Percentiles rank a stretch among this genome's conserved stretches.
phyloP scores from a whole-genome alignment of 1,284 basidiomycete genomes.

The Tilletia indica region DNA sequence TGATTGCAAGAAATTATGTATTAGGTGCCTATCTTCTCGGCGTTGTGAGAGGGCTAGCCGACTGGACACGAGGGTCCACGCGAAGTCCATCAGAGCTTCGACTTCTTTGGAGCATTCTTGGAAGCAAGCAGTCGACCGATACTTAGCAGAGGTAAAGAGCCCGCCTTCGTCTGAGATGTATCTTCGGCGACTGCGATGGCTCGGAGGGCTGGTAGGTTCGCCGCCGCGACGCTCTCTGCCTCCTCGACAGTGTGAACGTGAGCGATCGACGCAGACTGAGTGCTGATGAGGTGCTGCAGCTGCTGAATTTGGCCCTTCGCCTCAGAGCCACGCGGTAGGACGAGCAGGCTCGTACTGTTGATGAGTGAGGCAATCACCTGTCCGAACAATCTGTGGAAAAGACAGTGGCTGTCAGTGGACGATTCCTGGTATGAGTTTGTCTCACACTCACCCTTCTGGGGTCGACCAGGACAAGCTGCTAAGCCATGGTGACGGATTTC shows the following conservation, averaged over 20 bases:
- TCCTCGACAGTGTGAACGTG: neutral
- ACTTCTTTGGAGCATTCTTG: neutral
- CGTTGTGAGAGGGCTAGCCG: too few relatives aligned
- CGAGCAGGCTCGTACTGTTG: neutral
- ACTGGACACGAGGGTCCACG: too few relatives aligned
- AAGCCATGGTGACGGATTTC: neutral
- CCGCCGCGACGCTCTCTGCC: neutral
- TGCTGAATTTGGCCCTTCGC: neutral
- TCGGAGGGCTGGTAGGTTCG: neutral
- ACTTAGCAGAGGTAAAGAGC: neutral
- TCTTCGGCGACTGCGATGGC: neutral
- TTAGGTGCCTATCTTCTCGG: too few relatives aligned
- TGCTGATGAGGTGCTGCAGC: neutral
- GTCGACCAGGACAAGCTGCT: neutral
- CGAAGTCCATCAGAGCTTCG: too few relatives aligned
- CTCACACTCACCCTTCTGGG: conserved; percentile 6
- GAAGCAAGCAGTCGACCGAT: conserved; percentile 3
- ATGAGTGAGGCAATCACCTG: neutral
- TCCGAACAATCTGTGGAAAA: neutral
- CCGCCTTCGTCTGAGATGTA: neutral
- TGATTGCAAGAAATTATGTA: too few relatives aligned
- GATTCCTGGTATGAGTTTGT: too few relatives aligned
- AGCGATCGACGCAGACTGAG: neutral
- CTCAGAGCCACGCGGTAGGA: neutral
- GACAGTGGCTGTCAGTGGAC: neutral